Conservation (phyloP, 768 basidiomycete species). For the Phaffia australis region DNA sequence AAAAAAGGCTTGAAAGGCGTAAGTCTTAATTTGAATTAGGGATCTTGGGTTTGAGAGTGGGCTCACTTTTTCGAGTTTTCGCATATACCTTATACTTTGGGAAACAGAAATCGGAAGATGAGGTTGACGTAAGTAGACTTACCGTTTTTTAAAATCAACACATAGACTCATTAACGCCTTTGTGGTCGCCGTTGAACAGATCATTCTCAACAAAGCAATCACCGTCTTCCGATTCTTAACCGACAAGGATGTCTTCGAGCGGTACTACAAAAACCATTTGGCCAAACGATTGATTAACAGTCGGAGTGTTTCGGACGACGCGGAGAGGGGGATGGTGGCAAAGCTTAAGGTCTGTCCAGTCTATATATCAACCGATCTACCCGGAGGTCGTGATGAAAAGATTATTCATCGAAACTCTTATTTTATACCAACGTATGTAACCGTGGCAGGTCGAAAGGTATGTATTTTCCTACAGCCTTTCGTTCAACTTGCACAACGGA, state of each 20-base stretch:
- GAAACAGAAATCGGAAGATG: conserved; percentile 81
- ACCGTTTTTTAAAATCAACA: background rate
- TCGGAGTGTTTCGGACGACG: conserved; percentile 90
- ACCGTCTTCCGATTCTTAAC: conserved; percentile 84
- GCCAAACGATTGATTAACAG: conserved; percentile 78
- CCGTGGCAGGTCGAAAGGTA: background rate
- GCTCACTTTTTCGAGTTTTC: background rate
- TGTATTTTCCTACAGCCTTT: background rate
- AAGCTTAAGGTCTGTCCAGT: conserved; percentile 63
- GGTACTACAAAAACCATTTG: conserved; percentile 93
- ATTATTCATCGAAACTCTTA: background rate
- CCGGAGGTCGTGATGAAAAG: background rate
- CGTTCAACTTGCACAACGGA: too few relatives aligned
- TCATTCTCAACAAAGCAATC: conserved; percentile 86
- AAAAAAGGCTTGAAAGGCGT: conserved; percentile 91
- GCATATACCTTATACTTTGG: background rate
- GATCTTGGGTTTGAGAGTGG: background rate
- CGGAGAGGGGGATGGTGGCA: conserved; percentile 91
- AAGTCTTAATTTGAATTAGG: conserved; percentile 35
- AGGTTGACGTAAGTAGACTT: conserved; percentile 52
- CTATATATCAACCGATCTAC: background rate
- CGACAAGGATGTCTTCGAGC: conserved; percentile 95
- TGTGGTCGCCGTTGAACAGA: background rate
- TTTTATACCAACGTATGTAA: background rate
- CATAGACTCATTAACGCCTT: background rate